Evolutionary conservation across 2,329 filamentous ascomycete genomes (phyloP), one percentile per base, ranked within the genome.

Genomic region (Colletotrichum cereale): DNA sequence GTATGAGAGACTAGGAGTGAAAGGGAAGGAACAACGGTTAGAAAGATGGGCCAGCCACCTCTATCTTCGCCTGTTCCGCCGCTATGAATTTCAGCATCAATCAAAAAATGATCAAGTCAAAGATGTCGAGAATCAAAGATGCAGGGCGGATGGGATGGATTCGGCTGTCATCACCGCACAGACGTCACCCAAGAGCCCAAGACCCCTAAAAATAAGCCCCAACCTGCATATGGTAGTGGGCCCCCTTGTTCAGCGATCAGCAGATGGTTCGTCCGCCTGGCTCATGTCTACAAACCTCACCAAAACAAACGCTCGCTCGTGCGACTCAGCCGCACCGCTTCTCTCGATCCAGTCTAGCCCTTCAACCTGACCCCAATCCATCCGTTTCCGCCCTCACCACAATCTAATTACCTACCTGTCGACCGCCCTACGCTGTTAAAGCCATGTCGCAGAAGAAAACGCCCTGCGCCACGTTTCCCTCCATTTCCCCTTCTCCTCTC

Each of bases 191-290:
- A n/a, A n/a, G n/a, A n/a, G n/a, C n/a, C 57, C 31, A 52, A 53
- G 69, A 72, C 66, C 69, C 65, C 66, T 72, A 72, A 72, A 68
- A 72, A 60, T 64, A 72, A 68, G 40, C 42, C 21, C 65, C 53
- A 64, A 47, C 53, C 60, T 66, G 53, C 65, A 69, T 72, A 3
- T 16, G 29, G 44, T 53, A 38, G 58, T 60, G 65, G 53, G 29
- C 12, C 34, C 2, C 57, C n/a, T 18, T n/a, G 18, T 48, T 10
- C 10, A 36, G 53, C n/a, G 10, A 11, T n/a, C 16, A 26, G 44
- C 66, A 64, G 65, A 29, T 47, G 38, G 21, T 55, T 63, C 8
- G 42, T 48, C 31, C 8, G 31, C 11, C 26, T n/a, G 40, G 55
- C 29, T n/a, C 48, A n/a, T 36, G 21, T 63, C 48, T 63, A 24